Evolutionary conservation across 108 stramenopile species (phyloP), one percentile per base, ranked within the genome.

Genomic region (Cyclotella sp.): DNA sequence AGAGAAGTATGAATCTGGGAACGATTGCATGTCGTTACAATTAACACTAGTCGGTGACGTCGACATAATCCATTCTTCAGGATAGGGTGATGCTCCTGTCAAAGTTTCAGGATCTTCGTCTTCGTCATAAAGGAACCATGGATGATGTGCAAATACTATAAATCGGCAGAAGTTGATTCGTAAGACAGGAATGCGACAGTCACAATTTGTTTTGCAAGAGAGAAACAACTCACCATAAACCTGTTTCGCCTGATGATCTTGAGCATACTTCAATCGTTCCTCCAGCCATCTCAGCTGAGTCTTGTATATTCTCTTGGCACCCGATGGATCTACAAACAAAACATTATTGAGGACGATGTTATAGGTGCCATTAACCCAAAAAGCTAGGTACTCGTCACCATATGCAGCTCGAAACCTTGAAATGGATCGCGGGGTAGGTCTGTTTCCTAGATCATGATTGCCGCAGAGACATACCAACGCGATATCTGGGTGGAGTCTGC

Each of bases 391-490:
- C 54, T 91, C 91, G 51, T 91, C 91, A 22, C 93, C 93, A 78
- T 88, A 95, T 4, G 76, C 68, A 14, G 84, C 70, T 12, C 65
- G 68, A 63, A 87, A 95, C 13, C 83, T 64, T 63, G 83, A 73
- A 24, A 95, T 90, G n/a, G 85, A 78, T 22, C 59, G 29, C 9
- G 69, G 77, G 10, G 87, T 90, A 0, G 93, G 93, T 41, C 85
- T 70, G 73, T 95, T 90, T 0, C 91, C 93, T 26, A 95, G 77
- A 70, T 95, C 89, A 64, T 95, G 91, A 69, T 95, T 95, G 14
- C 93, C 93, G 72, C 93, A 95, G 22, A 92, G 59, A 64, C 93
- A 95, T 19, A 95, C 90, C 41, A 95, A 52, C 8, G 88, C 88
- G 80, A 95, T 95, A 59, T 85, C 84, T 14, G 81, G 66, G 66